Conservation (phyloP, 768 basidiomycete species). For the Vishniacozyma victoriae region DNA sequence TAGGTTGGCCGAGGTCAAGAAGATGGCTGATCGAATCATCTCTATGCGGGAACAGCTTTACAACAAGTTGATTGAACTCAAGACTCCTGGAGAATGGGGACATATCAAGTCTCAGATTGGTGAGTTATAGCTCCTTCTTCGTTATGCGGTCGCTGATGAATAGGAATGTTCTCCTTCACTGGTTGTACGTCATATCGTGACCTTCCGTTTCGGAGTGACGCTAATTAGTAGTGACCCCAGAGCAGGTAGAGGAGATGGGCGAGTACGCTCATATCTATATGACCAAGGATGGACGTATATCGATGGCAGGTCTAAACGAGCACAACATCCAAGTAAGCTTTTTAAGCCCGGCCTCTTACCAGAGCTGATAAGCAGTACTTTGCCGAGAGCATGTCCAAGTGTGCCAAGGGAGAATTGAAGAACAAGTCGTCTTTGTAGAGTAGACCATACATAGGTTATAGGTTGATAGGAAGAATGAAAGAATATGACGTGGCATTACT, state of each 20-base stretch:
- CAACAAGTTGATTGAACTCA: slow-evolving; percentile 54
- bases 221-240: slow-evolving; percentile 22
- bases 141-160: neutral
- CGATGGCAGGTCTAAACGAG: slow-evolving; percentile 87
- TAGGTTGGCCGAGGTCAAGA: slow-evolving; percentile 62
- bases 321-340: slow-evolving; percentile 54
- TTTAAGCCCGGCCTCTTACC: neutral
- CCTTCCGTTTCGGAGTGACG: neutral
- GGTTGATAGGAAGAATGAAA: neutral
- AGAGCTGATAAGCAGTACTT: slow-evolving; percentile 35
- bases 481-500: neutral
- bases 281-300: slow-evolving; percentile 61
- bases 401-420: slow-evolving; percentile 47
- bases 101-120: slow-evolving; percentile 91
- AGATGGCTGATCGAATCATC: slow-evolving; percentile 91
- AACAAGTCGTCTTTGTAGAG: slow-evolving; percentile 27
- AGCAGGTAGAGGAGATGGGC: slow-evolving; percentile 43
- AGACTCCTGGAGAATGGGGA: slow-evolving; percentile 88
- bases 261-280: slow-evolving; percentile 46
- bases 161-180: slow-evolving; percentile 36
- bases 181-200: slow-evolving; percentile 16
- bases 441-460: neutral
- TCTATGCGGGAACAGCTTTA: slow-evolving; percentile 77
- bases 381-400: slow-evolving; percentile 47
- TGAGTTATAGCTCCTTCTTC: slow-evolving; percentile 4